Base-by-base conservation (phyloP, 352 stramenopile species). In the Pythium aristosporum region DNA sequence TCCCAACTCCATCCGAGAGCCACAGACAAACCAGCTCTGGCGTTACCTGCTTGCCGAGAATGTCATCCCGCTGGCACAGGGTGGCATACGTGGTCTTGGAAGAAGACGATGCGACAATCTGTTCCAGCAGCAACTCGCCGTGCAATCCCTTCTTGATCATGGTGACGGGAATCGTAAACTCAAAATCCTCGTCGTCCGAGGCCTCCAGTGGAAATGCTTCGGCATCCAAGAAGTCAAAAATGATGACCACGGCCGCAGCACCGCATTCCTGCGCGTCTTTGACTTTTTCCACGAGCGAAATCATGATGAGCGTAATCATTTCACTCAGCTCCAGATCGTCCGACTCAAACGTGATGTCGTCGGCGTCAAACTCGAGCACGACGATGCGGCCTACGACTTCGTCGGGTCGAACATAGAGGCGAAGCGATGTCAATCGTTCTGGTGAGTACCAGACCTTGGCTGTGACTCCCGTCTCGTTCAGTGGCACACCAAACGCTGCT, bases 201-300 rank as follows among this genome's bases (percentile, higher is more conserved):
- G 71, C 49, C 48, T 88, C 77, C 16, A 92, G 71, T 2, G 77
- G 65, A 50, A 92, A 90, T 15, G 83, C 74, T 8, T 92, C 83
- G 0, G 83, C 83, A 3, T 87, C 77, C 0, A 92, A 67, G 18
- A 92, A 88, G 51, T 85, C 79, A 58, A 92, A 90, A 21, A 89
- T 72, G 47, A 91, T 50, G 32, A 86, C 57, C 10, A 89, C 81
- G 1, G 69, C 81, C 2, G 78, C 61, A 2, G 83, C 83, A 1
- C 81, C 81, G 6, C 76, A 70, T 11, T 80, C 72, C 32, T 92
- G 83, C 3, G 83, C 81, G 52, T 92, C 83, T 28, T 89, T 89
- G 51, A 89, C 78, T 15, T 87, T 86, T 28, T 79, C 79, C n/a
- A 92, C 76, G 3, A 92, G 66, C 15, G 76, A 81, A 32, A 78